Base-by-base conservation (phyloP, 108 stramenopile genomes). In the Discostella pseudostelligera region DNA sequence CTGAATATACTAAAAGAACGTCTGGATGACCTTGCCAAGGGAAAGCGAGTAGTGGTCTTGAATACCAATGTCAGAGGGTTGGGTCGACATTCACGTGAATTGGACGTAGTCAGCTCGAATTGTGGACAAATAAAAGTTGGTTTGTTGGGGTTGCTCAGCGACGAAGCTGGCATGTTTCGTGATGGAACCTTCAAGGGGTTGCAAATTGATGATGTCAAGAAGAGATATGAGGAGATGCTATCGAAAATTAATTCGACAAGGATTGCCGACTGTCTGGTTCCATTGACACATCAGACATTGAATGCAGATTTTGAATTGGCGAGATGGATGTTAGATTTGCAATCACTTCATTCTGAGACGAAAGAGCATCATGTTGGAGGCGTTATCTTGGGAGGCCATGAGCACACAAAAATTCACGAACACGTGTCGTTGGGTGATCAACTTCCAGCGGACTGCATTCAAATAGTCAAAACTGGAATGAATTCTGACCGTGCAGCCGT, bases 341-440 rank as follows among this genome's bases (percentile, higher is more conserved):
- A 63, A 21, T 49, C 55, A 10, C 61, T 12, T 22, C 22, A 13
- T 22, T 22, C 12, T 12, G 32, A 51, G 20, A 32, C 35, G 17
- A 57, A 44, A 21, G 39, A 22, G 2, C 19, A 7, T 13, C 21
- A 14, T 13, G 47, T 28, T 11, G 36, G 64, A 62, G 49, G 57
- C 6, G 35, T 87, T 5, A 87, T 92, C 12, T 55, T 92, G 20
- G 90, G 90, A n/a, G 87, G 90, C n/a, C 90, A 92, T 53, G 90
- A 92, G 47, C 90, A 92, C 51, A 58, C 69, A 16, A 77, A 73
- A 26, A 81, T 82, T 51, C 76, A 87, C 35, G 76, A 86, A 56
- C 25, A 65, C 11, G 80, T 90, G 11, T 17, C 43, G 44, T 29
- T 1, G 19, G n/a, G 24, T 16, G 39, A 59, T 12, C 0, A 5